Conservation (phyloP, 805 yeast genomes). For the Millerozyma miso region DNA sequence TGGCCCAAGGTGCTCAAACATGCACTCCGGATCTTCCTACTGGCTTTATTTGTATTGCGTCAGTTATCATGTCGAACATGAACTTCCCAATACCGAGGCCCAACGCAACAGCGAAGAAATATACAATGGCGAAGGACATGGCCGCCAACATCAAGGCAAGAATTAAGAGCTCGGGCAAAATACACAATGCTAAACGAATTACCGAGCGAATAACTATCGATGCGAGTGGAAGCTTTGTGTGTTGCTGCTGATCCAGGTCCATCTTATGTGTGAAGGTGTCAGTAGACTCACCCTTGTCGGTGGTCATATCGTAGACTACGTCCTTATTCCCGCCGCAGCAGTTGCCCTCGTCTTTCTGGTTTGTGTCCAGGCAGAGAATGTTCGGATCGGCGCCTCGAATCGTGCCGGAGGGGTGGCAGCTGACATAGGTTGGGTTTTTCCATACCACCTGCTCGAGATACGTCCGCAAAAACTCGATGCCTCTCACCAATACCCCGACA, state of each 20-base stretch:
- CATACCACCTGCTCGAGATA: conserved; percentile 67
- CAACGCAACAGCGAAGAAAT: conserved; percentile 68
- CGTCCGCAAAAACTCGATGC: conserved; percentile 53
- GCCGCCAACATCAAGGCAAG: conserved; percentile 76
- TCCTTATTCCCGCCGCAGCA: conserved; percentile 4
- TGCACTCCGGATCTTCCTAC: conserved; percentile 5
- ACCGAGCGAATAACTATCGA: conserved; percentile 43
- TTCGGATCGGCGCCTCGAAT: not conserved
- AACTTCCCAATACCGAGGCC: conserved; percentile 72
- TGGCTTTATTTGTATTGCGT: conserved; percentile 21
- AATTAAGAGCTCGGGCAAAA: conserved; percentile 61
- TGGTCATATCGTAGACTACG: not conserved
- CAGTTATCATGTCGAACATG: conserved; percentile 56
- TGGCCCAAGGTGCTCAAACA: conserved; percentile 1
- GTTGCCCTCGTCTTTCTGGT: conserved; percentile 23
- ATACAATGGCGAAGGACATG: conserved; percentile 63
- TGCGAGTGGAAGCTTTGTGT: conserved; percentile 10
- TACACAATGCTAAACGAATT: conserved; percentile 51
- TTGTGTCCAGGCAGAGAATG: not conserved
- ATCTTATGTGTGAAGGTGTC: not conserved
- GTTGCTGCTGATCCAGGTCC: not conserved
- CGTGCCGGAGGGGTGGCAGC: conserved; percentile 7
- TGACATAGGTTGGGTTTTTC: conserved; percentile 36
- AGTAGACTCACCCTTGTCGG: not conserved
- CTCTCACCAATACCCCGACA: conserved; percentile 55